A percentile compares a stretch with the other conserved stretches of the same genome.
These are phyloP conservation scores for Paecilomyces niveus DNA, from an alignment of 2,329 filamentous ascomycete genomes.

Conservation along the genomic window DNA sequence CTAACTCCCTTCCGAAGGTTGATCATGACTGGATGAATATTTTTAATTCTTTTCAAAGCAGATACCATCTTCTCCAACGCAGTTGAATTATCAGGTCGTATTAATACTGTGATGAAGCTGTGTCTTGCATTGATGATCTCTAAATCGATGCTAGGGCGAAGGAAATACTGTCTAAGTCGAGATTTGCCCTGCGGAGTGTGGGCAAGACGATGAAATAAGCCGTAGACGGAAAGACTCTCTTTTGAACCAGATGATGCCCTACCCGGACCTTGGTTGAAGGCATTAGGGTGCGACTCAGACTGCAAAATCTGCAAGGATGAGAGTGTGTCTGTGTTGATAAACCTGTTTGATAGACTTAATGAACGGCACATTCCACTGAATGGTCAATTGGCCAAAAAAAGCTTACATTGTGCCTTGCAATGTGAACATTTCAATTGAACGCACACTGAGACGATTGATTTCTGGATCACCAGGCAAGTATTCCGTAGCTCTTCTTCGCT, in stretches of 20 bases:
- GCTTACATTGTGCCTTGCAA: slow-evolving; percentile 55
- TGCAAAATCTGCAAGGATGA: slow-evolving; percentile 77
- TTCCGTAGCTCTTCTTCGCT: slow-evolving; percentile 58
- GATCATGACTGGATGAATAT: slow-evolving; percentile 61
- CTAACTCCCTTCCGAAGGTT: slow-evolving; percentile 74
- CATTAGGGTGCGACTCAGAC: slow-evolving; percentile 74
- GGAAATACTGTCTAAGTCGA: slow-evolving; percentile 69
- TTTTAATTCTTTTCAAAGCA: slow-evolving; percentile 64
- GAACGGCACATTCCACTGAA: background rate
- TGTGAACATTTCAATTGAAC: slow-evolving; percentile 66
- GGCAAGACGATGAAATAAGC: slow-evolving; percentile 68
- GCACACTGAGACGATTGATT: slow-evolving; percentile 53
- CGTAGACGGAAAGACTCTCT: slow-evolving; percentile 77
- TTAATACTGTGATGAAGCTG: slow-evolving; percentile 58
- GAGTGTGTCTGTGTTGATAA: slow-evolving; percentile 74
- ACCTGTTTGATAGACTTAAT: slow-evolving; percentile 50
- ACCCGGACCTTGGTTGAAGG: slow-evolving; percentile 64
- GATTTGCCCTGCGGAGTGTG: slow-evolving; percentile 71
- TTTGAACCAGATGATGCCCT: slow-evolving; percentile 59
- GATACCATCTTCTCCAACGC: slow-evolving; percentile 50
- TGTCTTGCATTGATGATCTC: slow-evolving; percentile 65
- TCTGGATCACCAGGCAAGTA: slow-evolving; percentile 55
- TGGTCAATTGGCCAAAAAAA: background rate
- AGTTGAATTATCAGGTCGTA: slow-evolving; percentile 60
- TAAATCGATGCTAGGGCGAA: slow-evolving; percentile 67